Base-by-base conservation (phyloP, 2,329 filamentous ascomycete species). In the Neopestalotiopsis clavispora region DNA sequence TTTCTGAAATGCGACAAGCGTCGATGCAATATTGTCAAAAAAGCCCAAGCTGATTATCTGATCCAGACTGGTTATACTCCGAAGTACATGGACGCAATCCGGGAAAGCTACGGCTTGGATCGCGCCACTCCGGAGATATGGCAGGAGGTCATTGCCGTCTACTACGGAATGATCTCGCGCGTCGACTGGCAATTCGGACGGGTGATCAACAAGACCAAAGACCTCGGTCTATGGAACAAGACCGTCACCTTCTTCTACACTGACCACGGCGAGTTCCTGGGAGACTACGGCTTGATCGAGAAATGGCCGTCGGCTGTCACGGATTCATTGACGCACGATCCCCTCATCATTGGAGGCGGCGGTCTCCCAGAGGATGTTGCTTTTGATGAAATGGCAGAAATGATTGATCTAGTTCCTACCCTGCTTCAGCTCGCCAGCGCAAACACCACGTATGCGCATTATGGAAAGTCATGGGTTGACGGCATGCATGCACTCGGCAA, bases 231-330 rank as follows among this genome's bases (percentile, higher is more conserved):
- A 0, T 83, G 80, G 79, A 74, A 80, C 4, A 73, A 78, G 7
- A 83, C 82, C 0, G 76, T 84, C 0, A 83, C 81, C 0, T 78
- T 84, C 75, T 83, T 84, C 71, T 84, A 82, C 67, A 83, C 81
- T 0, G 81, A 83, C 59, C 83, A 83, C 68, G 83, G 83, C 3
- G 82, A 85, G 82, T 86, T 82, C 65, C 78, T 86, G 0, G 83
- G 83, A 13, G 83, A 85, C 65, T 78, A 84, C 66, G 83, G 83
- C 0, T 73, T 85, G 13, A 82, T 86, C 28, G 83, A 86, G 72
- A 85, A 85, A 68, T 85, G 84, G 83, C 83, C 82, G 0, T 83
- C 80, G 0, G 83, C 80, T 2, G 71, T 84, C 0, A 83, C 79
- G 0, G 80, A 84, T 40, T 76, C 77, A 1, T 76, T 85, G 0